phyloP scores from a whole-genome alignment of 1,284 basidiomycete species.

The Fistulina hepatica region DNA sequence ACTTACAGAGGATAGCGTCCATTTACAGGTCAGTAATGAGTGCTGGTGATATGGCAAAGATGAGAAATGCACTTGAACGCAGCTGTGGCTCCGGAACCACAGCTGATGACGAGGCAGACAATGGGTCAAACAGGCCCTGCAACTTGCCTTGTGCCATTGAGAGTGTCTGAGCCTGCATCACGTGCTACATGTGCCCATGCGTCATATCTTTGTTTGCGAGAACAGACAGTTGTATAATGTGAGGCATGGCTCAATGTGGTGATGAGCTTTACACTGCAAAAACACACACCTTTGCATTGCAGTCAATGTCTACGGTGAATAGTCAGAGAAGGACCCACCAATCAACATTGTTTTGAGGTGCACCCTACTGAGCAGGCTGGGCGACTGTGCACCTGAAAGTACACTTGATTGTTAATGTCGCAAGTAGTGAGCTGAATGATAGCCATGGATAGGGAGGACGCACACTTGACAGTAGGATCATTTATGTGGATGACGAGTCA shows the following conservation, averaged over 20 bases:
- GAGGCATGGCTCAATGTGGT: conserved; percentile 24
- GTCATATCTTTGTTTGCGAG: conserved; percentile 61
- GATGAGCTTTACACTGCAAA: too few relatives aligned
- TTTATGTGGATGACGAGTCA: too few relatives aligned
- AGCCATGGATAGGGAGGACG: too few relatives aligned
- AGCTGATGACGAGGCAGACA: conserved; percentile 30
- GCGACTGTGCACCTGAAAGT: too few relatives aligned
- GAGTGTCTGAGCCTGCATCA: conserved; percentile 58
- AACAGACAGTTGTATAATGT: conserved; percentile 67
- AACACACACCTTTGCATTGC: too few relatives aligned
- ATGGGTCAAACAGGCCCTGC: conserved; percentile 32
- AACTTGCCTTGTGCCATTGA: conserved; percentile 43
- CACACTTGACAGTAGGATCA: too few relatives aligned
- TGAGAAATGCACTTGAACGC: conserved; percentile 48
- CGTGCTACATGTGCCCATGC: conserved; percentile 69
- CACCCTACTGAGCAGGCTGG: conserved; percentile 12
- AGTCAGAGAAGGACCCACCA: too few relatives aligned
- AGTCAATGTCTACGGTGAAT: too few relatives aligned
- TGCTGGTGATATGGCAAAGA: conserved; percentile 60
- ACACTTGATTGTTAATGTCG: too few relatives aligned
- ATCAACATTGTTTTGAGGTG: conserved; percentile 18
- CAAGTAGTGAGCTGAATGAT: too few relatives aligned
- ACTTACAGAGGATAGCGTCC: conserved; percentile 49
- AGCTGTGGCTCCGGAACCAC: conserved; percentile 16
- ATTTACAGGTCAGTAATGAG: conserved; percentile 64